phyloP scores from a whole-genome alignment of 2,329 filamentous ascomycete genomes.

The Venturiaceae sp. region DNA sequence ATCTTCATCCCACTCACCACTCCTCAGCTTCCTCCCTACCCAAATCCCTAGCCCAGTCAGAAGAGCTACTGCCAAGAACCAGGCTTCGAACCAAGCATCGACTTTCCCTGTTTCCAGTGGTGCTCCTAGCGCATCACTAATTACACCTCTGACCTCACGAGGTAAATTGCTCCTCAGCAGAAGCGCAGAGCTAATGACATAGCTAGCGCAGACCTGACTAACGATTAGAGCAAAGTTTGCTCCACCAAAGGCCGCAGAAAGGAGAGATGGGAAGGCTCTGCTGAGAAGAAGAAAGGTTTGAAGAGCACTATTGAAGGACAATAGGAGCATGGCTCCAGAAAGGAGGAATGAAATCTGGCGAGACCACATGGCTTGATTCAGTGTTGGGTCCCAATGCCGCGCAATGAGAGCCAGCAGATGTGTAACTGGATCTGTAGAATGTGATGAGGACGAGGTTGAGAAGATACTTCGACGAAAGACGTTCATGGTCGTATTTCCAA shows the following conservation, averaged over 20 bases:
- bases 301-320: constrained; percentile 72
- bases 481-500: constrained; percentile 60
- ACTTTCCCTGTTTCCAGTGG: constrained; percentile 65
- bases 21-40: constrained; percentile 53
- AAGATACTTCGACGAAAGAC: constrained; percentile 48
- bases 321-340: constrained; percentile 71
- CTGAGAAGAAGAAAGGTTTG: constrained; percentile 78
- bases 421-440: constrained; percentile 61
- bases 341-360: constrained; percentile 78
- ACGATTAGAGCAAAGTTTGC: constrained; percentile 58
- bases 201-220: constrained; percentile 72
- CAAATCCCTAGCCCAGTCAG: constrained; percentile 63
- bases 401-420: constrained; percentile 71
- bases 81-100: constrained; percentile 79
- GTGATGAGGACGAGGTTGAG: constrained; percentile 13
- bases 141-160: constrained; percentile 63
- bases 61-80: constrained; percentile 64
- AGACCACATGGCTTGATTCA: constrained; percentile 76
- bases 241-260: constrained; percentile 49
- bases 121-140: constrained; percentile 67
- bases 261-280: constrained; percentile 60
- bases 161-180: constrained; percentile 72
- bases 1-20: constrained; percentile 24
- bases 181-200: constrained; percentile 72
- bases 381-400: constrained; percentile 72